Evolutionary conservation across 2,329 filamentous ascomycete species (phyloP).

Genomic region (Alternaria sp.): DNA sequence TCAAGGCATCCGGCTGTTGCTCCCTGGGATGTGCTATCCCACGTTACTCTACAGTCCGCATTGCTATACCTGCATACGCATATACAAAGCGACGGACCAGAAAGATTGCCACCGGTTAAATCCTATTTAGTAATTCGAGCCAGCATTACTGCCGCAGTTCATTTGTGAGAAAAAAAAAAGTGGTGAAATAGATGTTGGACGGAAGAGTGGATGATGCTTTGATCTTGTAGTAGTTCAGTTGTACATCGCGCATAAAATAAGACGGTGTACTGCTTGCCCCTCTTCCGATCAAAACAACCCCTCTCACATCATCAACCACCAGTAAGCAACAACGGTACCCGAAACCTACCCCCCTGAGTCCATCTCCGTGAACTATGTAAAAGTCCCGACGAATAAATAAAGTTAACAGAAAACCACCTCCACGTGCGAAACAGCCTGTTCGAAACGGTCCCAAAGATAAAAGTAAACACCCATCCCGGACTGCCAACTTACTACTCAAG

Average conservation of each 20-base stretch:
- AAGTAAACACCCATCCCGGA: neutral
- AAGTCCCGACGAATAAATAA: neutral
- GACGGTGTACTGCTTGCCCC: neutral
- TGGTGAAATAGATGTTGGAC: neutral
- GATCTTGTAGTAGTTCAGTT: conserved; percentile 1
- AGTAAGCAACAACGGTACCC: neutral
- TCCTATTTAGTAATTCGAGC: neutral
- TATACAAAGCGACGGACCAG: conserved; percentile 3
- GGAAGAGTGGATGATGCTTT: conserved; percentile 1
- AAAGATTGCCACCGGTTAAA: neutral
- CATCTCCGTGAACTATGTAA: neutral
- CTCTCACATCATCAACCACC: conserved; percentile 2
- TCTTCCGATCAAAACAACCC: neutral
- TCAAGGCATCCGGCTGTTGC: neutral
- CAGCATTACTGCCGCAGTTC: neutral
- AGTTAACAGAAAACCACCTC: neutral
- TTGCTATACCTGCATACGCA: neutral
- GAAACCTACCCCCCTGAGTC: neutral
- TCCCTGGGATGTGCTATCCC: neutral
- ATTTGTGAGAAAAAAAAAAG: neutral
- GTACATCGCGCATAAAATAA: neutral
- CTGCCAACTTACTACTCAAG: neutral
- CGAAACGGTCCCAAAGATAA: neutral
- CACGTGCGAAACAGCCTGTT: conserved; percentile 1
- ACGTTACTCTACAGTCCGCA: neutral